Evolutionary conservation across 176 grass and related monocot species (phyloP), one percentile per base, ranked within the genome.

Genomic region (Cenchrus purpureus): DNA sequence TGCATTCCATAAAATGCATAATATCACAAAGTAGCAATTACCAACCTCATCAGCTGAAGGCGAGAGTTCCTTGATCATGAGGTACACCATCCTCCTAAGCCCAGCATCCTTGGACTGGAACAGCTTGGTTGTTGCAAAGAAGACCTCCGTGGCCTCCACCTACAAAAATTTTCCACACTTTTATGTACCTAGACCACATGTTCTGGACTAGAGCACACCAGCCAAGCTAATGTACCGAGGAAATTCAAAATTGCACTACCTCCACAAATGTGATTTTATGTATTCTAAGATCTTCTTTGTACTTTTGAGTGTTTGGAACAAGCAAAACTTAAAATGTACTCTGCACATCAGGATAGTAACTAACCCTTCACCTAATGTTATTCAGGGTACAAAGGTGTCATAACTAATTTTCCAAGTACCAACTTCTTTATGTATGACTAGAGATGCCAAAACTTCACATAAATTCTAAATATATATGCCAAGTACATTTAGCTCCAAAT

Each of bases 31-130:
- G 9, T 76, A 68, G 13, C 25, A 62, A 34, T 53, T 49, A 52
- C 82, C 32, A 77, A 97, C 94, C 97, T 99, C 97, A 79, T 94
- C 94, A 12, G 97, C 86, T 55, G 97, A 99, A 1, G 97, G 97
- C 0, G 97, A 99, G 66, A 99, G 91, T 60, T 99, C 97, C 86
- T 99, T 99, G 80, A 99, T 99, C 97, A 97, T 99, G 44, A 99
- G 92, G 77, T 99, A 99, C 79, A 99, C 94, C 97, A 99, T 99
- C 80, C 97, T 96, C 89, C 97, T 97, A 77, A 99, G 92, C 5
- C 92, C 94, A 19, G 92, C 89, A 88, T 99, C 97, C 86, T 97
- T 99, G 8, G 94, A 99, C 70, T 99, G 97, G 71, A 99, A 99
- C 78, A 99, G 58, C 84, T 99, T 99, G 85, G 97, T 99, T 3